Percentiles rank a stretch among this genome's conserved stretches.
phyloP scores from a whole-genome alignment of 345 rosid species.

The Angophora floribunda region DNA sequence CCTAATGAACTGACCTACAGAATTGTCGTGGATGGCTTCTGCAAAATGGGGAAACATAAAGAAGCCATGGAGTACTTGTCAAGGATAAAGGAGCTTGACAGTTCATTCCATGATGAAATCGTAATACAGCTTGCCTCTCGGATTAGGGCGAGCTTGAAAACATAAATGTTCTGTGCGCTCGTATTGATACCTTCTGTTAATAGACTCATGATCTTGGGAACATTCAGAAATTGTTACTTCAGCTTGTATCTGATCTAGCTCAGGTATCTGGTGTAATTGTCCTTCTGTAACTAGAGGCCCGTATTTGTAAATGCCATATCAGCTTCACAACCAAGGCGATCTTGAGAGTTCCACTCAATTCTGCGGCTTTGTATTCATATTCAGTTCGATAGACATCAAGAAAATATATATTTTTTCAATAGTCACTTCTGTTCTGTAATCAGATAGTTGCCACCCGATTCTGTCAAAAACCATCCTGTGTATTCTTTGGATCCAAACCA shows the following conservation, averaged over 20 bases:
- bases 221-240: neutral
- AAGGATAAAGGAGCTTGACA: constrained; percentile 47
- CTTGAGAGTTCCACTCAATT: neutral
- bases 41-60: constrained; percentile 48
- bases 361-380: neutral
- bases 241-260: neutral
- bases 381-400: neutral
- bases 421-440: neutral
- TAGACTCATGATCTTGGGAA: neutral
- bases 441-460: neutral
- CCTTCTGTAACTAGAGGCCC: neutral
- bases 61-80: constrained; percentile 81
- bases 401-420: neutral
- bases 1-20: constrained; percentile 86
- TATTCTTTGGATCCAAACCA: neutral
- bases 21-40: constrained; percentile 77
- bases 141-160: constrained; percentile 40
- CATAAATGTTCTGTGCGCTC: neutral
- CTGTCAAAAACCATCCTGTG: neutral
- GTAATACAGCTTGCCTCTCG: constrained; percentile 49
- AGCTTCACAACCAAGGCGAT: neutral
- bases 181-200: neutral
- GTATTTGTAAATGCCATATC: neutral
- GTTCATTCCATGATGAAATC: constrained; percentile 35
- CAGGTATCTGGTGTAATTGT: neutral